These are phyloP conservation scores for Fusarium staphyleae DNA, from an alignment of 2,329 filamentous ascomycete species.

Conservation along the genomic window DNA sequence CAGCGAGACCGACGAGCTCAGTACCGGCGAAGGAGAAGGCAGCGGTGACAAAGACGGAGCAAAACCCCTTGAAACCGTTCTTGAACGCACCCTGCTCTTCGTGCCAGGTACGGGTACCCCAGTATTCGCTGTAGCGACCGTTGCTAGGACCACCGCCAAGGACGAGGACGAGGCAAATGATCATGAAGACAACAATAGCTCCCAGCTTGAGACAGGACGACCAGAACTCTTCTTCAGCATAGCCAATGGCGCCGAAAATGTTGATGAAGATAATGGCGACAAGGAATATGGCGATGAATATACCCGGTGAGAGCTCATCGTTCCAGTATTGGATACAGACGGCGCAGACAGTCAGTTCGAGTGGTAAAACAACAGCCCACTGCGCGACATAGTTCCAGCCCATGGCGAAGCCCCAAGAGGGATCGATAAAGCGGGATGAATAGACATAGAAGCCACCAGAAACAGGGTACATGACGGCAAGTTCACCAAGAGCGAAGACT, in stretches of 20 bases:
- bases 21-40: conserved; percentile 74
- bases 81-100: conserved; percentile 61
- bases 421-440: conserved; percentile 68
- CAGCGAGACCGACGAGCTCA: conserved; percentile 73
- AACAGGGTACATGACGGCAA: conserved; percentile 68
- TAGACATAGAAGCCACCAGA: conserved; percentile 70
- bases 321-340: conserved; percentile 62
- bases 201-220: conserved; percentile 62
- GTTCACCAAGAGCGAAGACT: conserved; percentile 66
- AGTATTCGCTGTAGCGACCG: conserved; percentile 53
- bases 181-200: conserved; percentile 67
- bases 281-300: conserved; percentile 63
- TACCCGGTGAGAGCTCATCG: conserved; percentile 53
- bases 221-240: conserved; percentile 64
- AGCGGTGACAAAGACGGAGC: conserved; percentile 74
- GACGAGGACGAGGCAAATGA: conserved; percentile 65
- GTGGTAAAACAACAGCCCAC: conserved; percentile 58
- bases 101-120: conserved; percentile 49
- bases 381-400: conserved; percentile 56
- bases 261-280: conserved; percentile 59
- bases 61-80: conserved; percentile 75
- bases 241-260: conserved; percentile 62
- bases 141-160: conserved; percentile 62
- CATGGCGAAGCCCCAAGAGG: conserved; percentile 65
- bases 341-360: conserved; percentile 60